Conservation (phyloP, 805 yeast species). For the Candida ovalis region DNA sequence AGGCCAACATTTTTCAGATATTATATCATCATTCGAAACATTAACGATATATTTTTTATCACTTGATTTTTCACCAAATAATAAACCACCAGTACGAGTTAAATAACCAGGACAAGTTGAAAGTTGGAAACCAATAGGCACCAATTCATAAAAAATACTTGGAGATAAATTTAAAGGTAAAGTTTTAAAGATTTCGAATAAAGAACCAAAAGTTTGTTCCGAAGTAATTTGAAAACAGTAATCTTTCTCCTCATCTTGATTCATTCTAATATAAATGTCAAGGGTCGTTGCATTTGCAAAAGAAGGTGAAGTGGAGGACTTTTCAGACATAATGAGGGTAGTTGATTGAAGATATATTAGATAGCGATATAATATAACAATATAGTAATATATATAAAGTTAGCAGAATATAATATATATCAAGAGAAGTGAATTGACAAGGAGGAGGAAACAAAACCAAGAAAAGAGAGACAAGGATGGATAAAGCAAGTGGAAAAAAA, state of each 20-base stretch:
- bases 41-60: constrained; percentile 40
- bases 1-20: constrained; percentile 72
- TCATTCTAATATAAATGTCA: constrained; percentile 73
- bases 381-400: too few relatives aligned
- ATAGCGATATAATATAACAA: too few relatives aligned
- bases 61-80: constrained; percentile 61
- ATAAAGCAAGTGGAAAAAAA: background rate
- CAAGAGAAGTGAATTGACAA: background rate
- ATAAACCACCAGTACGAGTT: constrained; percentile 76
- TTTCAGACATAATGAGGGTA: constrained; percentile 4
- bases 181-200: constrained; percentile 56
- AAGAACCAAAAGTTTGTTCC: constrained; percentile 53
- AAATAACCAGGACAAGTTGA: constrained; percentile 72
- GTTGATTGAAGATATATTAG: too few relatives aligned
- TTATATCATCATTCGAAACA: constrained; percentile 45
- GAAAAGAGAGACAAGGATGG: background rate
- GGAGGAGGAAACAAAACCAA: background rate
- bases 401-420: too few relatives aligned
- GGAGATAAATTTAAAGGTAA: constrained; percentile 81
- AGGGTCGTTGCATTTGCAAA: constrained; percentile 14
- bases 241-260: constrained; percentile 81
- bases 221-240: constrained; percentile 78
- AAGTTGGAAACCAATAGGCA: constrained; percentile 63
- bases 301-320: background rate
- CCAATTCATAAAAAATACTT: constrained; percentile 59